Conservation (phyloP, 2,329 filamentous ascomycete species). For the Ceratocystis harringtonii region DNA sequence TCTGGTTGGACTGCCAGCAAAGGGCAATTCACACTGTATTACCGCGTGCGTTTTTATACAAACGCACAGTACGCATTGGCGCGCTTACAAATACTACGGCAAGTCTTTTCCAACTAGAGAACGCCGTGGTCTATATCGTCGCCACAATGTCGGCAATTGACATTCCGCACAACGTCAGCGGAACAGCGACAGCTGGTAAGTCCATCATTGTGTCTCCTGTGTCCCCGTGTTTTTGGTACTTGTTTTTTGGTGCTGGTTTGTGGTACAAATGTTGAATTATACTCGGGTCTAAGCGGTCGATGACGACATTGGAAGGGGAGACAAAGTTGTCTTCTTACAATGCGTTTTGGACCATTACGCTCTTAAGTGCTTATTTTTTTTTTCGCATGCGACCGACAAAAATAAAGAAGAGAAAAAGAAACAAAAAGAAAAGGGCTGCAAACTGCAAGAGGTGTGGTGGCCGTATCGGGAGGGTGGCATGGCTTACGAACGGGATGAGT, state of each 20-base stretch:
- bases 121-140: neutral
- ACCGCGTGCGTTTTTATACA: neutral
- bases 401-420: no score
- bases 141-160: constrained; percentile 10
- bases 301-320: constrained; percentile 3
- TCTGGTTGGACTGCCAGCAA: neutral
- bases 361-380: neutral
- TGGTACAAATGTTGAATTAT: neutral
- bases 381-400: no score
- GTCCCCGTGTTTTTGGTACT: neutral
- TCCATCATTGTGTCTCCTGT: neutral
- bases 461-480: no score
- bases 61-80: neutral
- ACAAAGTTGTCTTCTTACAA: neutral
- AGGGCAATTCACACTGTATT: neutral
- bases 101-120: neutral
- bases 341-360: neutral
- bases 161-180: neutral
- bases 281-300: neutral
- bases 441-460: no score
- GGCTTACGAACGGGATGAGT: no score
- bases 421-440: no score
- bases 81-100: neutral
- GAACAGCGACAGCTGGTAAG: constrained; percentile 8
- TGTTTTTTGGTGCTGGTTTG: neutral